A percentile compares a stretch with the other conserved stretches of the same genome.
Evolutionary conservation across 2,329 filamentous ascomycete genomes (phyloP).

Genomic region (Colletotrichum sp.): DNA sequence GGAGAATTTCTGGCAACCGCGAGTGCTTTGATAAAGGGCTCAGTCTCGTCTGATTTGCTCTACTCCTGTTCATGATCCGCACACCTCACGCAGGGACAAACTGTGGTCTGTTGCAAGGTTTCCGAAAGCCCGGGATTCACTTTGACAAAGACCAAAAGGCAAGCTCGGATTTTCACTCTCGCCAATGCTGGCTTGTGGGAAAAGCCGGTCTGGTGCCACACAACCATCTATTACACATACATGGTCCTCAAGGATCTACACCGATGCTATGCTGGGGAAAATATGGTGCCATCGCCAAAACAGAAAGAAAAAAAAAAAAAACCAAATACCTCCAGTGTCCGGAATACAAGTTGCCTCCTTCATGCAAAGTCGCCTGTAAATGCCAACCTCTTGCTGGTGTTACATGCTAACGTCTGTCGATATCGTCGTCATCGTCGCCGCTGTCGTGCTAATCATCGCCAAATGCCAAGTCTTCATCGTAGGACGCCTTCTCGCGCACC

Average conservation of each 20-base stretch:
- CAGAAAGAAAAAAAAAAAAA: not conserved
- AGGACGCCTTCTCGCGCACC: slow-evolving; percentile 17
- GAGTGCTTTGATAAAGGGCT: not conserved
- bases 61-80: not conserved
- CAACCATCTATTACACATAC: not conserved
- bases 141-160: not conserved
- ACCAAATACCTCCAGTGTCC: not conserved
- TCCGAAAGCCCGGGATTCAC: not conserved
- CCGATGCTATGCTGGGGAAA: slow-evolving; percentile 10
- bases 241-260: not conserved
- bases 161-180: not conserved
- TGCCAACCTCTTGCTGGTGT: not conserved
- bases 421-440: not conserved
- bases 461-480: slow-evolving; percentile 9
- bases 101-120: not conserved
- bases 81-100: not conserved
- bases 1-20: not conserved
- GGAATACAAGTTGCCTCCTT: not conserved
- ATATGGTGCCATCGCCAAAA: not conserved
- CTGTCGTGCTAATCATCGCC: not conserved
- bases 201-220: not conserved
- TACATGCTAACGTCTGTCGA: slow-evolving; percentile 15
- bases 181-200: not conserved
- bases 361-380: not conserved
- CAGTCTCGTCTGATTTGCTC: not conserved